These are phyloP conservation scores for Phlyctochytrium planicorne DNA, from an alignment of 192 early-diverging fungal species.

Conservation along the genomic window DNA sequence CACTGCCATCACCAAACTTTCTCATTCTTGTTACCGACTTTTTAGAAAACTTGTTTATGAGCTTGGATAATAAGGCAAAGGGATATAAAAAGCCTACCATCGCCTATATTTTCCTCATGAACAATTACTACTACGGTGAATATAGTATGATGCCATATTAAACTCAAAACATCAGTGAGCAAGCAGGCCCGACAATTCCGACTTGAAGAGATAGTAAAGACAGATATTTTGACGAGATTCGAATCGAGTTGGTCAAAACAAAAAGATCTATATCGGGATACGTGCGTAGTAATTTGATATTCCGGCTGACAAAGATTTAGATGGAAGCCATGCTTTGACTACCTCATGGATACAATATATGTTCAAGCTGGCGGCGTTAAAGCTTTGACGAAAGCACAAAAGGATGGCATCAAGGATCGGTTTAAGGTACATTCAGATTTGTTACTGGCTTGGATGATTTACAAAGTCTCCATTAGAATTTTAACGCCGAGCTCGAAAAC, in stretches of 20 bases:
- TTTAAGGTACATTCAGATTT: slow-evolving; percentile 59
- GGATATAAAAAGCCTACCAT: slow-evolving; percentile 71
- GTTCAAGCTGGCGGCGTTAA: slow-evolving; percentile 59
- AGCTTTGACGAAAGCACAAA: slow-evolving; percentile 63
- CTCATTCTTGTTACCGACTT: slow-evolving; percentile 25
- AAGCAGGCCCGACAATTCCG: slow-evolving; percentile 57
- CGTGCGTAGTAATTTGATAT: neutral
- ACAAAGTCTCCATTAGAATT: too few species aligned
- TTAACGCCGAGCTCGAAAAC: slow-evolving; percentile 82
- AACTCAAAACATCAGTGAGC: slow-evolving; percentile 39
- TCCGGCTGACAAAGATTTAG: slow-evolving; percentile 35
- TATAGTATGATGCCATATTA: neutral
- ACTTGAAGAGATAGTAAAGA: slow-evolving; percentile 52
- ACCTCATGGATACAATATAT: slow-evolving; percentile 71
- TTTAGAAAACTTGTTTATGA: slow-evolving; percentile 55
- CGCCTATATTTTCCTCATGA: slow-evolving; percentile 70
- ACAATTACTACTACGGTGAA: slow-evolving; percentile 72
- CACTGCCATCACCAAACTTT: slow-evolving; percentile 10
- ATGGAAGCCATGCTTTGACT: slow-evolving; percentile 75
- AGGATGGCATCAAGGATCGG: slow-evolving; percentile 75
- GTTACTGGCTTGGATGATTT: too few species aligned
- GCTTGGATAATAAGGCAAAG: slow-evolving; percentile 67
- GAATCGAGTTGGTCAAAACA: slow-evolving; percentile 55
- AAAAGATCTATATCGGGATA: slow-evolving; percentile 43
- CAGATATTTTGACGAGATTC: slow-evolving; percentile 46